phyloP scores from a whole-genome alignment of 2,329 filamentous ascomycete genomes.

The Eutypa lata region DNA sequence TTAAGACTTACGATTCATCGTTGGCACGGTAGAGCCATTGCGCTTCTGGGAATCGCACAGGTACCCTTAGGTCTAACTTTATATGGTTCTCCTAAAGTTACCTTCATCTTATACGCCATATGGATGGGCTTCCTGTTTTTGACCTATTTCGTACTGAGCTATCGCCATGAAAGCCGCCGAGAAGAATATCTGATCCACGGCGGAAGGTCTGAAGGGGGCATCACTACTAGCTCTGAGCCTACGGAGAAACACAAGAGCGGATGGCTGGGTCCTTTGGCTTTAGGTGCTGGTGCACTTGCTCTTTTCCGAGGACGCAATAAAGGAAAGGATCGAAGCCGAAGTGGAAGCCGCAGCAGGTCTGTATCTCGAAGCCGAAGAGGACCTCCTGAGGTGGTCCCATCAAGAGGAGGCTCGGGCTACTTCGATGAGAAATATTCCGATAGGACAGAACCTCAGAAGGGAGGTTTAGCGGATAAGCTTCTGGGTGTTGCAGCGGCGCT shows the following conservation, averaged over 20 bases:
- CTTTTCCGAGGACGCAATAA: constrained; percentile 44
- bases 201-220: constrained; percentile 49
- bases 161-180: constrained; percentile 56
- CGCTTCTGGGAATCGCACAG: constrained; percentile 80
- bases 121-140: constrained; percentile 72
- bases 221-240: constrained; percentile 24
- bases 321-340: constrained; percentile 38
- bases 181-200: constrained; percentile 55
- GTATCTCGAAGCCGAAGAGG: constrained; percentile 34
- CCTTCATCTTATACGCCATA: constrained; percentile 83
- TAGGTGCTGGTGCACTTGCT: constrained; percentile 48
- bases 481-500: constrained; percentile 58
- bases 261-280: constrained; percentile 53
- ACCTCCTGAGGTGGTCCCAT: constrained; percentile 48
- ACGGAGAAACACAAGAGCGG: constrained; percentile 38
- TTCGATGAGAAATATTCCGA: constrained; percentile 64
- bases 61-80: constrained; percentile 85
- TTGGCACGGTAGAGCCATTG: constrained; percentile 77
- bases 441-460: constrained; percentile 34
- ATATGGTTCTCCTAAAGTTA: constrained; percentile 81
- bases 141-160: constrained; percentile 77
- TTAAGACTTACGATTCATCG: constrained; percentile 70
- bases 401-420: constrained; percentile 53
- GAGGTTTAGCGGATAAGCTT: constrained; percentile 58
- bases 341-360: constrained; percentile 34